A percentile compares a stretch with the other conserved stretches of the same genome.
Conservation (phyloP, 352 stramenopile genomes). For the Saprolegnia parasitica region DNA sequence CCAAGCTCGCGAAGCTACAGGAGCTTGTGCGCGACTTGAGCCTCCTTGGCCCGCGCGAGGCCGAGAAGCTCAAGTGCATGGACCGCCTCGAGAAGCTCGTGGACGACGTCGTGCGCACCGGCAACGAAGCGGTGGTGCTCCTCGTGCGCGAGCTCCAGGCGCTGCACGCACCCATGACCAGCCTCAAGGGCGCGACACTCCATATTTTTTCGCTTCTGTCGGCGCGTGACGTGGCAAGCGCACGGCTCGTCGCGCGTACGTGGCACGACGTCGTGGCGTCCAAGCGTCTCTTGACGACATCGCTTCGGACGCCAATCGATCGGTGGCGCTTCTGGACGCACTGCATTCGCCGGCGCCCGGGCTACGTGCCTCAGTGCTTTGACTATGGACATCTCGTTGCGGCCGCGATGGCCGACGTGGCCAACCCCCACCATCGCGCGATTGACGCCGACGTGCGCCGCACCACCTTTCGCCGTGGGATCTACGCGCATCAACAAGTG, state of each 20-base stretch:
- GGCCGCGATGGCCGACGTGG: neutral
- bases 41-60: neutral
- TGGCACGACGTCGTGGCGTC: constrained; percentile 15
- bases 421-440: constrained; percentile 3
- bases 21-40: constrained; percentile 20
- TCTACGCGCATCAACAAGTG: neutral
- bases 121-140: constrained; percentile 10
- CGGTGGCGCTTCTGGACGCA: constrained; percentile 14
- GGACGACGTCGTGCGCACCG: neutral
- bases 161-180: neutral
- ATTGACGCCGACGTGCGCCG: constrained; percentile 25
- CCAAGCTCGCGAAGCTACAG: constrained; percentile 13
- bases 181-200: neutral
- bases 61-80: constrained; percentile 19
- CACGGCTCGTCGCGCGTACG: neutral
- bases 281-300: constrained; percentile 14
- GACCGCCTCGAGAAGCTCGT: neutral
- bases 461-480: constrained; percentile 22
- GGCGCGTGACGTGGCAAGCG: neutral
- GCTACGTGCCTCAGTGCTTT: neutral
- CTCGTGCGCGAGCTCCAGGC: constrained; percentile 16
- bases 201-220: constrained; percentile 26
- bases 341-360: neutral
- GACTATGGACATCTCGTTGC: neutral
- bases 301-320: neutral